Evolutionary conservation across 331 rosid species (phyloP), one percentile per base, ranked within the genome.

Genomic region (Acacia pycnantha): DNA sequence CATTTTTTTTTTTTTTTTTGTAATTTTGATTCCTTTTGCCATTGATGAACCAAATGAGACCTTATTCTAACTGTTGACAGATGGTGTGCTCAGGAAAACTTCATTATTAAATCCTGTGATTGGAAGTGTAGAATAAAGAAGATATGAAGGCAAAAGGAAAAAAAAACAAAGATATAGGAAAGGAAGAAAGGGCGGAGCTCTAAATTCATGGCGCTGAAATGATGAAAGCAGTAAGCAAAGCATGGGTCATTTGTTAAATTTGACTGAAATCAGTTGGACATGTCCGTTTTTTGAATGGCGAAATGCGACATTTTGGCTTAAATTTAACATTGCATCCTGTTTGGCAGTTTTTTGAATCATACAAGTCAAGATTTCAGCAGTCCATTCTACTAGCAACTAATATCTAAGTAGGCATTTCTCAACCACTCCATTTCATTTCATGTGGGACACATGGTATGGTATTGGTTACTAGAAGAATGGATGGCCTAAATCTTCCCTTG

Each of bases 61-160:
- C 16, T 56, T 22, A 43, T 76, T 68, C 65, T 66, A 46, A 11
- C 77, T 53, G 21, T 76, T 50, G 26, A 67, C 61, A 43, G 41
- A 54, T 68, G 77, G 71, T 66, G 33, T 74, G 62, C 71, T 44
- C 53, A 53, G 40, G 53, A 81, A 37, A 43, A 43, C 51, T 72
- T 70, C 77, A 82, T 19, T 66, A 50, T 44, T 5, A 26, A 13
- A 70, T 44, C 37, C 33, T 70, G 37, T 26, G 26, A 67, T 78
- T 66, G 11, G 15, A 64, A 78, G 41, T n/a, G 43, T 9, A 50
- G 54, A 26, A 48, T 33, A 61, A 21, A 15, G 37, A 18, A 12
- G 21, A 74, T 53, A 35, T 74, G 19, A n/a, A 21, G 79, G 68
- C 35, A 74, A 72, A 46, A 71, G 13, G 15, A 13, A 37, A 54